Evolutionary conservation across 1,284 basidiomycete genomes (phyloP).

Genomic region (Cystobasidiaceae sp.): DNA sequence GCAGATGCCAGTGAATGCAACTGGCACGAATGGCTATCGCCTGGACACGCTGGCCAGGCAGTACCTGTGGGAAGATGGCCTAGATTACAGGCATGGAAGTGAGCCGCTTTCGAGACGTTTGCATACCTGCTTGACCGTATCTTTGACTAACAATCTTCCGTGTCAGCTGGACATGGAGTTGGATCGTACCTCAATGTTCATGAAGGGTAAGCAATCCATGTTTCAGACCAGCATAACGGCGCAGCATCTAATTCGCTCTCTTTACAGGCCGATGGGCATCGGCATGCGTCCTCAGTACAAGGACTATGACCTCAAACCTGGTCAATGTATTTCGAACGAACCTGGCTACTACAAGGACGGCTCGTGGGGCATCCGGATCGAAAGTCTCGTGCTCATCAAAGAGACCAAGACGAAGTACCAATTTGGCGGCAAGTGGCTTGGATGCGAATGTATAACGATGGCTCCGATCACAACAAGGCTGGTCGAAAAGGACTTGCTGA

Average conservation of each 20-base stretch:
- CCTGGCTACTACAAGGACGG: constrained; percentile 93
- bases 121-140: neutral
- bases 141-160: constrained; percentile 46
- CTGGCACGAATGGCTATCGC: constrained; percentile 68
- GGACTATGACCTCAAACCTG: constrained; percentile 63
- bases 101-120: no score
- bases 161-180: constrained; percentile 87
- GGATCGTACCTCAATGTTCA: constrained; percentile 90
- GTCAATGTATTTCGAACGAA: constrained; percentile 89
- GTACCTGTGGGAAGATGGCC: constrained; percentile 83
- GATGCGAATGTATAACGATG: constrained; percentile 47
- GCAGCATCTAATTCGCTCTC: no score
- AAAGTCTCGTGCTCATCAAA: constrained; percentile 53
- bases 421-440: constrained; percentile 42
- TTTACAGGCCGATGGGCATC: constrained; percentile 70
- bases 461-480: constrained; percentile 42
- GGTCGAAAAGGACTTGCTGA: constrained; percentile 43
- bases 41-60: constrained; percentile 83
- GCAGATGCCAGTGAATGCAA: constrained; percentile 81
- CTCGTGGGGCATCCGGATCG: constrained; percentile 85
- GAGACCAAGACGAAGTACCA: constrained; percentile 22
- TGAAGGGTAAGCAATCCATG: no score
- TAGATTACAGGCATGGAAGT: constrained; percentile 55
- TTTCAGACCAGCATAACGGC: no score
- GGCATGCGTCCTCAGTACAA: constrained; percentile 63